A percentile compares a stretch with the other conserved stretches of the same genome.
These are phyloP conservation scores for Penicillium verhagenii DNA, from an alignment of 495 filamentous ascomycete species.

Conservation along the genomic window DNA sequence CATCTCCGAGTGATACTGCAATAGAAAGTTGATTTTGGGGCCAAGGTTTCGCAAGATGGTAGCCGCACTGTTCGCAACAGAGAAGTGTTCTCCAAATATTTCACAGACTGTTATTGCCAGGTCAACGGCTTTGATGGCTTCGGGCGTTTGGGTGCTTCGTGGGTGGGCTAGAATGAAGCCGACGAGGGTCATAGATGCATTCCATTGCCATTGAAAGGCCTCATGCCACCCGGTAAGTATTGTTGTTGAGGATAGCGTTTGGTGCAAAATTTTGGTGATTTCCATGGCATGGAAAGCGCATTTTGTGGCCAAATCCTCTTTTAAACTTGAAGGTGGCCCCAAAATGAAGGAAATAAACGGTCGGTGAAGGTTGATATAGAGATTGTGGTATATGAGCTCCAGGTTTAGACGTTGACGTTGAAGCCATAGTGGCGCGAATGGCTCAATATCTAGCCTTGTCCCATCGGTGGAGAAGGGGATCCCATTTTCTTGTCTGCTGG, in stretches of 20 bases:
- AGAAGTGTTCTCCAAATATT: constrained; percentile 42
- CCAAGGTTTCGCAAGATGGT: constrained; percentile 4
- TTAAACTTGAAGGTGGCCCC: constrained; percentile 14
- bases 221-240: constrained; percentile 51
- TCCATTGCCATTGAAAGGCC: constrained; percentile 54
- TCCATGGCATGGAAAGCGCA: constrained; percentile 50
- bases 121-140: constrained; percentile 39
- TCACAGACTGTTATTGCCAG: constrained; percentile 44
- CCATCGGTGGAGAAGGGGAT: constrained; percentile 43
- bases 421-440: constrained; percentile 38
- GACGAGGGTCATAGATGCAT: constrained; percentile 47
- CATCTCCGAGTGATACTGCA: constrained; percentile 1
- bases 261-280: constrained; percentile 49
- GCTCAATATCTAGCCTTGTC: constrained; percentile 36
- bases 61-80: constrained; percentile 42
- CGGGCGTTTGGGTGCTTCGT: constrained; percentile 12
- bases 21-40: background rate
- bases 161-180: constrained; percentile 50
- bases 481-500: constrained; percentile 29
- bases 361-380: constrained; percentile 43
- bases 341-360: constrained; percentile 46
- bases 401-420: constrained; percentile 52
- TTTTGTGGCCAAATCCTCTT: constrained; percentile 29
- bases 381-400: constrained; percentile 51
- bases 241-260: constrained; percentile 42